These are phyloP conservation scores for Thalassiosira livingstoniorum DNA, from an alignment of 352 stramenopile species.

Conservation along the genomic window DNA sequence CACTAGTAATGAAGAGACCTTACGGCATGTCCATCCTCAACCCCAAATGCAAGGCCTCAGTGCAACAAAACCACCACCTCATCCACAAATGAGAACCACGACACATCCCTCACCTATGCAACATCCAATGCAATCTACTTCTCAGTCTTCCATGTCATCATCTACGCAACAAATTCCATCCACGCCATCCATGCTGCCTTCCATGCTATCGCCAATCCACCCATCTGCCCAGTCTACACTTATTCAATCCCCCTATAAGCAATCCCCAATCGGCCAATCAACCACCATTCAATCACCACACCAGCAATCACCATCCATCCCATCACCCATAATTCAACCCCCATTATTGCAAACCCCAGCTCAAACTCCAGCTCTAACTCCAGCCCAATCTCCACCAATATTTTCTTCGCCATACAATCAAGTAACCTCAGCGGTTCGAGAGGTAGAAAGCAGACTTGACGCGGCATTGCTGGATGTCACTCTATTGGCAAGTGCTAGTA, in stretches of 20 bases:
- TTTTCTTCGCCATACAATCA: not conserved
- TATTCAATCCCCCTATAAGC: not conserved
- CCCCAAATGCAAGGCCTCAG: not conserved
- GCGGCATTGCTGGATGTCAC: slow-evolving; percentile 18
- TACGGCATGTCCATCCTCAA: not conserved
- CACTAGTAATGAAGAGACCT: no score
- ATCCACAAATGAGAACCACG: not conserved
- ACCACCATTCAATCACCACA: not conserved
- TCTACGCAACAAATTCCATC: no score
- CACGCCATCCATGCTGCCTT: no score
- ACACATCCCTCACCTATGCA: not conserved
- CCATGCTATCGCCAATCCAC: not conserved
- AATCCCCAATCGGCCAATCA: no score
- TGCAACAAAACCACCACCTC: not conserved
- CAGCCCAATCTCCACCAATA: not conserved
- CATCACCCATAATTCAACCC: not conserved
- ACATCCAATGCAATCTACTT: no score
- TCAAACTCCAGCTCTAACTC: slow-evolving; percentile 3
- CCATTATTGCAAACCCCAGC: not conserved
- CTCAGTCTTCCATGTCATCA: no score
- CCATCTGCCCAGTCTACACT: not conserved
- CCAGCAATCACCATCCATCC: not conserved
- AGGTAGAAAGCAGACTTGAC: slow-evolving; percentile 19
- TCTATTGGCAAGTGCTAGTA: not conserved
- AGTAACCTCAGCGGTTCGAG: slow-evolving; percentile 15